Evolutionary conservation across 306 rosid species (phyloP).

Genomic region (Medicago ruthenica): DNA sequence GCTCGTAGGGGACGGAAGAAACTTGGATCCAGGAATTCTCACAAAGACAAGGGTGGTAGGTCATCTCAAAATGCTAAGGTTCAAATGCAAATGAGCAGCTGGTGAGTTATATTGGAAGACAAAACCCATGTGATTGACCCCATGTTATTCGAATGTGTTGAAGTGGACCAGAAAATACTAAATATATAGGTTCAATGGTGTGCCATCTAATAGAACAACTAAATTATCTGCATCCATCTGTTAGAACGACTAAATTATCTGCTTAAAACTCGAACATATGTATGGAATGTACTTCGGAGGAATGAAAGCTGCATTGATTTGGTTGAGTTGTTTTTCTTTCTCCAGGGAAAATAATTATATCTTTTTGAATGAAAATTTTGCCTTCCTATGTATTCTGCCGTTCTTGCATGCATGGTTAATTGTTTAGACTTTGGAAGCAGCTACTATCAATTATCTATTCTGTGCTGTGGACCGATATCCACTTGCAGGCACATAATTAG

Average conservation of each 20-base stretch:
- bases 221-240: neutral
- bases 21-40: slow-evolving; percentile 66
- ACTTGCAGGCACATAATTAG: neutral
- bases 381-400: neutral
- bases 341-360: slow-evolving; percentile 12
- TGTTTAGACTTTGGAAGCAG: neutral
- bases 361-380: slow-evolving; percentile 39
- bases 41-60: slow-evolving; percentile 90
- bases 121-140: slow-evolving; percentile 11
- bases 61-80: slow-evolving; percentile 72
- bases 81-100: slow-evolving; percentile 64
- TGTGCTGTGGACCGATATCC: neutral
- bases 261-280: slow-evolving; percentile 22
- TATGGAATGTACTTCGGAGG: neutral
- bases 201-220: neutral
- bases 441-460: neutral
- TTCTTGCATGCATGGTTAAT: neutral
- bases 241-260: slow-evolving; percentile 1
- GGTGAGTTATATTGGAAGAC: slow-evolving; percentile 49
- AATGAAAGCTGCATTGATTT: neutral
- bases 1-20: slow-evolving; percentile 64
- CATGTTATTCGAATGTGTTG: neutral
- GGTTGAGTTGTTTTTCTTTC: neutral
- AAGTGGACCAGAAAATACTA: neutral
- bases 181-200: neutral